Base-by-base conservation (phyloP, 2,329 filamentous ascomycete species). In the Anthostomella pinea region DNA sequence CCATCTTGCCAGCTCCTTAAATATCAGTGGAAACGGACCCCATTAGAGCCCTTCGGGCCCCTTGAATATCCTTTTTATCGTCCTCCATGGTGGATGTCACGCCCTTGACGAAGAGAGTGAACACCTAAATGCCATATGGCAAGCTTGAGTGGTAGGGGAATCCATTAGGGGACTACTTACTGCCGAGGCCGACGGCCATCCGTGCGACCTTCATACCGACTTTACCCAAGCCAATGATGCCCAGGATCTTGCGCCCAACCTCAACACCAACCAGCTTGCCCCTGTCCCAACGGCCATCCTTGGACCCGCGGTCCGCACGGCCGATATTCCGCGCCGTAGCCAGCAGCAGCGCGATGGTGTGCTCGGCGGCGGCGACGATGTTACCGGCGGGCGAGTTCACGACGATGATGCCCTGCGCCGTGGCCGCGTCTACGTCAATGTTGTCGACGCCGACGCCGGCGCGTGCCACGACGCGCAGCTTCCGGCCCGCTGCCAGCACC, bases 361-460 rank as follows among this genome's bases (percentile, higher is more conserved):
- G 85, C 56, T 89, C 85, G 0, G 85, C 85, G 0, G 86, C 87
- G 0, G 87, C 86, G 39, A 84, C 77, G 49, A 90, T 88, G 56
- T 93, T 93, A 2, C 87, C 87, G 13, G 78, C 77, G 0, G 87
- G 86, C 17, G 79, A 84, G 60, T 91, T 93, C 37, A 91, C 81
- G 2, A 93, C 86, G 33, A 90, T 81, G 41, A 91, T 81, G 14
- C 87, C 87, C 35, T 80, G 70, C 24, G 75, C 70, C 0, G 85
- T 91, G 3, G 86, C 86, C 6, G 79, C 77, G 21, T 78, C 69
- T 0, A 91, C 81, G 56, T 91, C 75, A 31, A 93, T 86, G 64
- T 91, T 90, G 64, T 91, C 85, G 16, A 91, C 85, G 20, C 85
- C 87, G 1, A 91, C 87, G 9, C 87, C 87, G 9, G 87, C 87